Evolutionary conservation across 345 rosid species (phyloP).

Genomic region (Salix dunnii): DNA sequence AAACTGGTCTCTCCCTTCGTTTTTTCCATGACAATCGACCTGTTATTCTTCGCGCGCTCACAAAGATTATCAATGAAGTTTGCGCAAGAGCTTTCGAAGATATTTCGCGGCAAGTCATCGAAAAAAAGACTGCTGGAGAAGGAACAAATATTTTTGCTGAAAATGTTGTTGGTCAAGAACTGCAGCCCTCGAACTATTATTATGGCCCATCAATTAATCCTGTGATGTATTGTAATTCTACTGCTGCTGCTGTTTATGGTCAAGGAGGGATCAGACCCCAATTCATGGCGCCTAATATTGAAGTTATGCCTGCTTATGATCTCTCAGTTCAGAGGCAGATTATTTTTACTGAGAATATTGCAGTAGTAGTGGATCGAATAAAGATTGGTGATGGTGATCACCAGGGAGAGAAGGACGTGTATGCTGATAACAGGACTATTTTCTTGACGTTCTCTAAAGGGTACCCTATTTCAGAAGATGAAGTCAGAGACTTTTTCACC

Average conservation of each 20-base stretch:
- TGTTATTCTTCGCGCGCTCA: conserved; percentile 17
- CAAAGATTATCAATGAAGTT: conserved; percentile 30
- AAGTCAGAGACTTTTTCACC: conserved; percentile 50
- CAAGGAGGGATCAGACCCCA: background rate
- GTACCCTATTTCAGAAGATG: conserved; percentile 52
- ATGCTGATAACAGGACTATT: conserved; percentile 48
- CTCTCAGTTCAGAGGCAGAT: background rate
- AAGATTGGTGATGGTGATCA: background rate
- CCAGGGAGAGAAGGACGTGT: background rate
- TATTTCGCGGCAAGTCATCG: conserved; percentile 13
- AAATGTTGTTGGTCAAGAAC: background rate
- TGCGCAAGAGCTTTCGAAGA: conserved; percentile 55
- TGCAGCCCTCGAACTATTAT: background rate
- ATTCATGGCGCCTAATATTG: background rate
- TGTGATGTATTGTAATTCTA: background rate
- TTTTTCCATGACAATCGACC: conserved; percentile 37
- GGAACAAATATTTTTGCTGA: background rate
- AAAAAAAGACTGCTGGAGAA: background rate
- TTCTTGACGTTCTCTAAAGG: conserved; percentile 81
- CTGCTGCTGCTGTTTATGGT: background rate
- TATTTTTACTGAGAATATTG: conserved; percentile 11
- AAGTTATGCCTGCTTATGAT: background rate
- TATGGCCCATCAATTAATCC: background rate
- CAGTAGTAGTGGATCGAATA: conserved; percentile 2
- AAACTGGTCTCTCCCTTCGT: conserved; percentile 22